Evolutionary conservation across 106 monocot genomes (phyloP), one percentile per base, ranked within the genome.

Genomic region (Acorus calamus): DNA sequence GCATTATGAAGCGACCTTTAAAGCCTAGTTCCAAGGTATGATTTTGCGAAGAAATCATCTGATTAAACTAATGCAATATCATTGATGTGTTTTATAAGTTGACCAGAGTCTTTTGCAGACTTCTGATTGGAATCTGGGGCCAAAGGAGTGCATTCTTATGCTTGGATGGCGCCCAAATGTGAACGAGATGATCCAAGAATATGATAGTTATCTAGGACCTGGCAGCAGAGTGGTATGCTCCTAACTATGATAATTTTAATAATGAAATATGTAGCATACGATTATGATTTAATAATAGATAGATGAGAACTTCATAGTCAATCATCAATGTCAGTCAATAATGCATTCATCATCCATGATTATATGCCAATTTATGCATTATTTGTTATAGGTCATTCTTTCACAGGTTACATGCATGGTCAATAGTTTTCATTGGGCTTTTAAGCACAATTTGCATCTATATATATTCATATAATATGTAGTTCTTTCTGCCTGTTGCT

Each of bases 181-280:
- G 63, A 69, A 49, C 78, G 85, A 83, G 47, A 98, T 98, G 96
- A 88, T 98, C 55, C 73, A 71, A 70, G 96, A 98, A 63, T 91
- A 98, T 76, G 96, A 98, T 60, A 73, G 64, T 64, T 98, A 98
- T 77, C 96, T 98, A 71, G 96, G 96, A 60, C 91, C 96, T 64
- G 96, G 96, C 66, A 98, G 96, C 73, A 42, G 51, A 52, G 4
- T 98, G 96, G 96, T 88, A 85, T 45, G 75, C 74, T 49, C 53
- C 52, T 9, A 59, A 57, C 41, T 50, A 58, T 10, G 41, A 8
- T 11, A n/a, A 44, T 6, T 61, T 61, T 8, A 8, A 8, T 61
- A 5, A 4, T 2, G 5, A 60, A 49, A 60, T 47, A 8, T 55
- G 62, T 44, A 3, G 49, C 44, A 13, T 44, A 52, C 14, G 49